Base-by-base conservation (phyloP, 805 yeast species). In the Monosporozyma servazzii region DNA sequence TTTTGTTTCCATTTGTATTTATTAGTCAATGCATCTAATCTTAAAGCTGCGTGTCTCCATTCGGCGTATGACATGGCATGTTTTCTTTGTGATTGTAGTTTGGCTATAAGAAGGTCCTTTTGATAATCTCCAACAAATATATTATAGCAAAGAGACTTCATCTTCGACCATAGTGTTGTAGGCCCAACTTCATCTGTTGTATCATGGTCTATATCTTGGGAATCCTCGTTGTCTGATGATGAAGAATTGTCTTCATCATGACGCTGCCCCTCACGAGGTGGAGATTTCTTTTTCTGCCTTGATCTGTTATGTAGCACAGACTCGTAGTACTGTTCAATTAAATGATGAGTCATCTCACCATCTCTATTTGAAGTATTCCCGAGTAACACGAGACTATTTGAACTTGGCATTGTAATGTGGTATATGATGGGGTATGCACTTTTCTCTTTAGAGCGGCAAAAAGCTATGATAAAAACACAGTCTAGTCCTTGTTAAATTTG, bases 1-100 rank as follows among this genome's bases (percentile, higher is more conserved):
- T 74, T 70, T 13, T 70, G 60, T 60, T 88, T 88, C 98, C 98
- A 90, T 18, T 68, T 63, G 50, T 80, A 78, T 54, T 81, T 78
- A 27, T 82, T 81, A 50, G 81, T 72, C n/a, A 85, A 64, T 17
- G 70, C 71, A 64, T 90, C 98, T 18, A 91, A 71, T 53, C 76
- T 65, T 20, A 74, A 62, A 5, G 93, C 81, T 0, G 81, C 73
- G 1, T 75, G 78, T 33, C 76, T 71, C 97, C 97, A 90, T 46
- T 78, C 79, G 6, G 69, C 63, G 57, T 77, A 81, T 1, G 78
- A 72, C 9, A 71, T 69, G 0, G 81, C 78, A 48, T 68, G 72
- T 63, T 75, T 78, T 54, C 72, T 76, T 15, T 73, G 71, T 5
- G 67, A 52, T 21, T 72, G 56, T 5, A 54, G 20, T 42, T 64